Evolutionary conservation across 2,329 filamentous ascomycete genomes (phyloP).

Genomic region (Fusarium phyllophilum): DNA sequence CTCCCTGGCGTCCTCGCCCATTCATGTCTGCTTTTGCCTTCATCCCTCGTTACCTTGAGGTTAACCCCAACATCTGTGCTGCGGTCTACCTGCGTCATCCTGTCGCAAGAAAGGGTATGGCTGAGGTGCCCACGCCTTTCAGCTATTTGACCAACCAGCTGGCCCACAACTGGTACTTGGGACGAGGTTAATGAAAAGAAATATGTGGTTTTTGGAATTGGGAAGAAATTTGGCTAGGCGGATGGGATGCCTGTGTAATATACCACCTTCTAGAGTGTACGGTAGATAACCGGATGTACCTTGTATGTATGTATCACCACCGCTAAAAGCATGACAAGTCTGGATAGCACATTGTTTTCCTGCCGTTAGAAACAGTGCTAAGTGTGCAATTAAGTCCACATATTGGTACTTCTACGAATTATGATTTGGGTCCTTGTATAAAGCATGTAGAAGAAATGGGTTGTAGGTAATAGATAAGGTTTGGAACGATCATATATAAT

Average conservation of each 20-base stretch:
- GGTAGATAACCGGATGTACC: slow-evolving; percentile 45
- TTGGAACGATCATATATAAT: background rate
- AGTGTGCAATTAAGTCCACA: background rate
- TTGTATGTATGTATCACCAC: slow-evolving; percentile 46
- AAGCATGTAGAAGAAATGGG: background rate
- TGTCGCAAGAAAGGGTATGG: slow-evolving; percentile 81
- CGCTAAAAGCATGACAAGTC: slow-evolving; percentile 38
- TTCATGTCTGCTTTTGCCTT: slow-evolving; percentile 95
- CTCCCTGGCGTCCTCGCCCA: slow-evolving; percentile 86
- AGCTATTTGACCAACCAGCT: slow-evolving; percentile 75
- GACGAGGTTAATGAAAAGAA: slow-evolving; percentile 69
- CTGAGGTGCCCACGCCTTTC: slow-evolving; percentile 89
- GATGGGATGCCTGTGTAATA: slow-evolving; percentile 45
- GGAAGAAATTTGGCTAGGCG: slow-evolving; percentile 34
- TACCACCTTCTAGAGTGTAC: slow-evolving; percentile 47
- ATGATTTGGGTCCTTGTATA: background rate
- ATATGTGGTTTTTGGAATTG: slow-evolving; percentile 15
- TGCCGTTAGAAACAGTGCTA: background rate
- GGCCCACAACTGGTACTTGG: slow-evolving; percentile 94
- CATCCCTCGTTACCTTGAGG: slow-evolving; percentile 94
- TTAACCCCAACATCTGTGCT: slow-evolving; percentile 96
- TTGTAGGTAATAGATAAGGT: background rate
- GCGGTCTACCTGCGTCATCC: slow-evolving; percentile 96
- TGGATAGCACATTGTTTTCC: slow-evolving; percentile 4
- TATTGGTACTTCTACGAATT: background rate